A percentile compares a stretch with the other conserved stretches of the same genome.
Conservation (phyloP, 2,329 filamentous ascomycete species). For the Sphaerulina vaccinii region DNA sequence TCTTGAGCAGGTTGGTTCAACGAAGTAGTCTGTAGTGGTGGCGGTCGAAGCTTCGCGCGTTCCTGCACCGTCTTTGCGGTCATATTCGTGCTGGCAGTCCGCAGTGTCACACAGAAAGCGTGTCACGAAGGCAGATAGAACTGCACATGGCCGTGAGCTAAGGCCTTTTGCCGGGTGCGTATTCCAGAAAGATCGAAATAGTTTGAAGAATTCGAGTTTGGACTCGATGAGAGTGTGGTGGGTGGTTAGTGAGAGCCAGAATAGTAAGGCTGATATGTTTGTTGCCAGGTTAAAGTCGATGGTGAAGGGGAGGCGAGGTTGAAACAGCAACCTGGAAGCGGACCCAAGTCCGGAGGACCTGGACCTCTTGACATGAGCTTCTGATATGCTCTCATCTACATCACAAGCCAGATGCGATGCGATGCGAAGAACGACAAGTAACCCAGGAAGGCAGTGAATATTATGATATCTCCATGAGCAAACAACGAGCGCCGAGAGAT, state of each 20-base stretch:
- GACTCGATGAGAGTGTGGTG: too few relatives aligned
- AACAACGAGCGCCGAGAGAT: neutral
- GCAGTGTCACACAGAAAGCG: neutral
- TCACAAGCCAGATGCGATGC: neutral
- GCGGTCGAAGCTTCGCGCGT: constrained; percentile 11
- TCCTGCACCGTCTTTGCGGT: constrained; percentile 15
- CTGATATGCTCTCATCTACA: too few relatives aligned
- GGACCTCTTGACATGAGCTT: too few relatives aligned
- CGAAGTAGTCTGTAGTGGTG: constrained; percentile 15
- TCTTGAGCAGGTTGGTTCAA: constrained; percentile 6
- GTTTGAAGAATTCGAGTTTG: too few relatives aligned
- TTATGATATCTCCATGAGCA: neutral
- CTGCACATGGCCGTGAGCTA: constrained; percentile 9
- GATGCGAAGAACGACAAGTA: neutral
- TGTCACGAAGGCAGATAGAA: constrained; percentile 2
- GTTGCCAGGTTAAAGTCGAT: too few relatives aligned
- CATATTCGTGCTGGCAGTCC: constrained; percentile 5
- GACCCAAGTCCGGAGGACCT: too few relatives aligned
- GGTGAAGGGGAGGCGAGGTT: too few relatives aligned
- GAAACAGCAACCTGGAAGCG: too few relatives aligned
- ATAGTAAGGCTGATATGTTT: too few relatives aligned
- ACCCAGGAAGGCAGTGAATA: too few relatives aligned
- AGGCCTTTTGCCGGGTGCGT: neutral
- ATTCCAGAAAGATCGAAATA: too few relatives aligned
- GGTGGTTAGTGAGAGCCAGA: too few relatives aligned